phyloP scores from a whole-genome alignment of 495 filamentous ascomycete species.

The Glonium stellatum region DNA sequence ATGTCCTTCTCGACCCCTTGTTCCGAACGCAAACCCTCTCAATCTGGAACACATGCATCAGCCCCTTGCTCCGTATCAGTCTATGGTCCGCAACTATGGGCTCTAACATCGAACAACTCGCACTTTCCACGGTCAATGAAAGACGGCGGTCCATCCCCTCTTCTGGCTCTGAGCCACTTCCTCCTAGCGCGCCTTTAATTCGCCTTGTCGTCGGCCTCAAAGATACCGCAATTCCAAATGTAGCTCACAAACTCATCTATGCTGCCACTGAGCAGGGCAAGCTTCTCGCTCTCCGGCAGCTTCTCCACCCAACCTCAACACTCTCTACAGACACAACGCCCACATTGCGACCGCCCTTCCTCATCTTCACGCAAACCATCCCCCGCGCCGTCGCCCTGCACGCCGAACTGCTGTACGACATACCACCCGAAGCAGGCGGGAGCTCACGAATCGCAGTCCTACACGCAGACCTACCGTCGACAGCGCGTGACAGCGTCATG shows the following conservation, averaged over 20 bases:
- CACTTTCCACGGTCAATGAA: conserved; percentile 53
- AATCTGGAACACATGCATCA: conserved; percentile 73
- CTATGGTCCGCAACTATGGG: conserved; percentile 97
- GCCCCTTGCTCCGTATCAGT: conserved; percentile 58
- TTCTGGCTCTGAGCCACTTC: conserved; percentile 19
- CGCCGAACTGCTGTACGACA: conserved; percentile 88
- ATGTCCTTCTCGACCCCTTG: conserved; percentile 83
- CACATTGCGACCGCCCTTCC: conserved; percentile 74
- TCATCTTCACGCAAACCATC: conserved; percentile 93
- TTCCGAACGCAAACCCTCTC: conserved; percentile 84
- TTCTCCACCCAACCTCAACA: conserved; percentile 68
- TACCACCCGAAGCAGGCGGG: conserved; percentile 79
- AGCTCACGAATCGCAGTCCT: conserved; percentile 81
- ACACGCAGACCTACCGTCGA: conserved; percentile 77
- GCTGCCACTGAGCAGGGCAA: conserved; percentile 90
- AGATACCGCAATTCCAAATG: conserved; percentile 87
- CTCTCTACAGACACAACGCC: conserved; percentile 47
- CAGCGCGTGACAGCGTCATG: conserved; percentile 71
- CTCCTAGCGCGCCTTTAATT: conserved; percentile 49
- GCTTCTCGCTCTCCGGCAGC: conserved; percentile 80
- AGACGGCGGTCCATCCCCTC: conserved; percentile 35
- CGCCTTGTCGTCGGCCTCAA: conserved; percentile 90
- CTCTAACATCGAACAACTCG: conserved; percentile 77
- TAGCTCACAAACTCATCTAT: conserved; percentile 83
- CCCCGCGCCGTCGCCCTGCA: conserved; percentile 79